phyloP scores from a whole-genome alignment of 345 rosid species.

The Murraya koenigii region DNA sequence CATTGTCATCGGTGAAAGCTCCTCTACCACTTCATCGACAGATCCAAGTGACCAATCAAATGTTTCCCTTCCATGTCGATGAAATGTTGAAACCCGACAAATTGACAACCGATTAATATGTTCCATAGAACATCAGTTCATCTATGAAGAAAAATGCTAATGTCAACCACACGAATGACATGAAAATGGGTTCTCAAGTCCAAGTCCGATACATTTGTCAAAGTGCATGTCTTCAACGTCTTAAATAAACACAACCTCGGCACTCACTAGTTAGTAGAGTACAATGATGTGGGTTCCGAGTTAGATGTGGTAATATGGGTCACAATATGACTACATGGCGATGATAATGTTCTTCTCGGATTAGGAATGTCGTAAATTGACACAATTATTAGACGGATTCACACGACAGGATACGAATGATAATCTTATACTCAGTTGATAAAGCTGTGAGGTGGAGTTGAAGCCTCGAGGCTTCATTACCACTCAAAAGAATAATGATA shows the following conservation, averaged over 20 bases:
- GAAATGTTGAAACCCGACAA: slow-evolving; percentile 86
- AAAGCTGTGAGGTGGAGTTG: neutral
- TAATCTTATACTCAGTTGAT: neutral
- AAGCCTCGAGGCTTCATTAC: neutral
- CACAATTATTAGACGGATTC: too few species aligned
- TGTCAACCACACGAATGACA: neutral
- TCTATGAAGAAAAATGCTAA: neutral
- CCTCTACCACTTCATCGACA: slow-evolving; percentile 94
- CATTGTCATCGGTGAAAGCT: slow-evolving; percentile 91
- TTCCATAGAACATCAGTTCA: neutral
- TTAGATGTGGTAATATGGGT: too few species aligned
- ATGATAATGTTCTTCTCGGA: too few species aligned
- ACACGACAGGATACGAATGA: too few species aligned
- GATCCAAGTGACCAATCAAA: slow-evolving; percentile 78
- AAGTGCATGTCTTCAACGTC: too few species aligned
- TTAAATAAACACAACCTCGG: too few species aligned
- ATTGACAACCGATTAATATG: neutral
- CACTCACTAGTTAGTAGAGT: too few species aligned
- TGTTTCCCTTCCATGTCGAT: slow-evolving; percentile 99
- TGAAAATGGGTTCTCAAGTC: neutral
- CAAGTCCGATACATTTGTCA: neutral
- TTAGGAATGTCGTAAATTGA: too few species aligned
- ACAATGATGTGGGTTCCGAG: too few species aligned
- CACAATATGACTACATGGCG: too few species aligned
- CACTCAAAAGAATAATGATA: neutral